phyloP scores from a whole-genome alignment of 768 basidiomycete genomes.

The Amanita phalloides region DNA sequence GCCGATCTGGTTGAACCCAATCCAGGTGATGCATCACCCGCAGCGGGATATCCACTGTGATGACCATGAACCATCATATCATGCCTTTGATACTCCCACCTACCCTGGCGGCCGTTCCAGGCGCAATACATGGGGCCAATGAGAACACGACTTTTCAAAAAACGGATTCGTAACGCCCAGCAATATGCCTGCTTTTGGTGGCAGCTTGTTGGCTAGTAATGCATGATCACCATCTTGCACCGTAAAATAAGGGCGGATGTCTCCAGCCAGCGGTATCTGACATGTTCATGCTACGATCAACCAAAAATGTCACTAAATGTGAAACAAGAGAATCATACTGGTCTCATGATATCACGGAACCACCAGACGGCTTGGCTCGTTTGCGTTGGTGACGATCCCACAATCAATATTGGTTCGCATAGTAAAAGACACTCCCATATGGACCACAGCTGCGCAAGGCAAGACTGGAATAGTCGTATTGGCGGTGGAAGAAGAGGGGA shows the following conservation, averaged over 20 bases:
- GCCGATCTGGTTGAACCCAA: constrained; percentile 11
- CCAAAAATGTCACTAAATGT: not conserved
- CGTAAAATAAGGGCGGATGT: constrained; percentile 91
- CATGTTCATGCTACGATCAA: constrained; percentile 1
- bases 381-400: constrained; percentile 65
- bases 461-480: constrained; percentile 51
- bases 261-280: constrained; percentile 74
- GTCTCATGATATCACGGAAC: constrained; percentile 78
- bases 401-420: constrained; percentile 83
- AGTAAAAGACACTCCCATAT: constrained; percentile 92
- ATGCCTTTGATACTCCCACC: constrained; percentile 10
- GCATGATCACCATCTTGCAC: constrained; percentile 87
- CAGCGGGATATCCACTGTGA: constrained; percentile 9
- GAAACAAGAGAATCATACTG: constrained; percentile 32
- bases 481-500: constrained; percentile 49
- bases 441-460: constrained; percentile 62
- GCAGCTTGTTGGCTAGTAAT: constrained; percentile 66
- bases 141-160: constrained; percentile 65
- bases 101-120: constrained; percentile 44
- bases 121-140: constrained; percentile 82
- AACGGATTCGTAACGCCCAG: constrained; percentile 87
- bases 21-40: not conserved
- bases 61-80: not conserved
- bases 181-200: constrained; percentile 67
- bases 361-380: constrained; percentile 90